Evolutionary conservation across 345 rosid genomes (phyloP), one percentile per base, ranked within the genome.

Genomic region (Camelina neglecta): DNA sequence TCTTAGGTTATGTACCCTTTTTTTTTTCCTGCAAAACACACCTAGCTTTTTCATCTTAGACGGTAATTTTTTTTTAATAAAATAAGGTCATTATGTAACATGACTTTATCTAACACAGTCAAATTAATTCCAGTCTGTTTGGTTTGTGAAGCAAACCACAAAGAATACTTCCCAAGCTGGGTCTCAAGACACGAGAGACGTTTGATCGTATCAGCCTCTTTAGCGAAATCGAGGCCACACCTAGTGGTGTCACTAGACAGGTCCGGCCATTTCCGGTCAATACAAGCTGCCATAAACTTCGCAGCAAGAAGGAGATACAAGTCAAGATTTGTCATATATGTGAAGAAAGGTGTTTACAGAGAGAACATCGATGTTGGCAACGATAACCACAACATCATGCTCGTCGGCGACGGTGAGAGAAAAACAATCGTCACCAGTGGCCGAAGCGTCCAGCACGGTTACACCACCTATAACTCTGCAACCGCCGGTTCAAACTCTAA

Each of bases 161-260:
- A 69, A 42, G 81, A 83, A 6, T 83, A 83, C 29, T 90, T 91
- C 62, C 96, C 97, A 2, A 77, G 76, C 4, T 93, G 97, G 97
- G 76, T 91, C 8, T 86, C 78, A 12, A 16, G 79, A n/a, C 85
- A 86, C 7, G 96, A 89, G 72, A 85, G 96, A 79, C 86, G 81
- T 69, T 83, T 89, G 13, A 68, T 93, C 53, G 80, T 80, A 64
- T 63, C 91, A 0, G 55, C 87, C 6, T 71, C 92, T 4, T 53
- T 69, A 67, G 75, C 82, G 0, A 79, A 57, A 57, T 42, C 70
- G 3, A 55, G 31, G 4, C 59, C 92, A 7, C 60, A 93, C 65
- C 72, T 91, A 42, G 97, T 91, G 71, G 97, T 93, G 79, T 88
- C 97, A 11, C 83, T 72, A 71, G 97, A 87, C 49, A 87, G 96